These are phyloP conservation scores for Camptophora hylomeconis DNA, from an alignment of 2,329 filamentous ascomycete genomes.

Conservation along the genomic window DNA sequence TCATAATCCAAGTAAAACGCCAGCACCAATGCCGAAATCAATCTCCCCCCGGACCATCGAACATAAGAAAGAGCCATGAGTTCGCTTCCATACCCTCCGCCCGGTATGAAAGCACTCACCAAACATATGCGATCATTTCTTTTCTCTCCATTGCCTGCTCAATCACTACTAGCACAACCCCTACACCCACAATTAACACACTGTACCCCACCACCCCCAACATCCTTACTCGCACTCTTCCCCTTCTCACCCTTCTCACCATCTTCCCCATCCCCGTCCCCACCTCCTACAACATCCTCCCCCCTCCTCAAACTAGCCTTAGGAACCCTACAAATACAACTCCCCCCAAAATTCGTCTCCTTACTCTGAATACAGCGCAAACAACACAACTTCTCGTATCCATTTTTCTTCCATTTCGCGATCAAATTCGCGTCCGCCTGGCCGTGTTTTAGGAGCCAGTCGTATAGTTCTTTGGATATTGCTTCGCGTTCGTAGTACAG, in stretches of 20 bases:
- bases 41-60: too few species aligned
- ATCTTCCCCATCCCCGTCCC: slow-evolving; percentile 5
- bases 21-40: too few species aligned
- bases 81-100: too few species aligned
- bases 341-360: slow-evolving; percentile 97
- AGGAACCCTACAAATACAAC: slow-evolving; percentile 92
- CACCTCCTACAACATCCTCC: slow-evolving; percentile 45
- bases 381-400: slow-evolving; percentile 97
- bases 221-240: slow-evolving; percentile 3
- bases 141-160: slow-evolving; percentile 4
- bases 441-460: slow-evolving; percentile 90
- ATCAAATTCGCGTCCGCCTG: slow-evolving; percentile 94
- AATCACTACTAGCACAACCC: slow-evolving; percentile 80
- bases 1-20: too few species aligned
- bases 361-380: slow-evolving; percentile 97
- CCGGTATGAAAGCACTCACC: too few species aligned
- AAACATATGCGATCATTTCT: too few species aligned
- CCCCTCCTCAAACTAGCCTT: slow-evolving; percentile 80
- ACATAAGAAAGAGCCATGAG: too few species aligned
- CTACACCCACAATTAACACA: slow-evolving; percentile 92
- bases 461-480: slow-evolving; percentile 82
- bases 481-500: slow-evolving; percentile 97
- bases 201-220: slow-evolving; percentile 46
- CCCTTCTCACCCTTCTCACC: slow-evolving; percentile 3
- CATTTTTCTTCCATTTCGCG: slow-evolving; percentile 99